Evolutionary conservation across 2,329 filamentous ascomycete species (phyloP), one percentile per base, ranked within the genome.

Genomic region (Pseudohalonectria lignicola): DNA sequence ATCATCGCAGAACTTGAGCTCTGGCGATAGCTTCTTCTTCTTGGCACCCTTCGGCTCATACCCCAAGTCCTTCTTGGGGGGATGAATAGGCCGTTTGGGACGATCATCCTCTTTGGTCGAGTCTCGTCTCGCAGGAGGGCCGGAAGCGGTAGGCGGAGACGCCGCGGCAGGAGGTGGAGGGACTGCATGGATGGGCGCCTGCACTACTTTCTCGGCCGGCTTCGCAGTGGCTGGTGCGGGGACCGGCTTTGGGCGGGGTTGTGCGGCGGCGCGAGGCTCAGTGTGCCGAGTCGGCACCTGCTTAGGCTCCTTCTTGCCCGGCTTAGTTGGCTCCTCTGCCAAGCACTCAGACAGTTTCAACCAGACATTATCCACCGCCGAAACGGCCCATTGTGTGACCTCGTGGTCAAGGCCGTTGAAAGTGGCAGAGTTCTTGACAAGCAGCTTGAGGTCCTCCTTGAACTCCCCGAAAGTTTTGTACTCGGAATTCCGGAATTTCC

Each of bases 41-140:
- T 93, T 93, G 10, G 86, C 85, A 54, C 87, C 86, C 45, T 82
- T 79, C 15, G 74, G 73, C 15, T 80, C 75, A 55, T 95, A 96
- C 7, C 88, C 82, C n/a, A 95, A 71, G 53, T 96, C 92, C 44
- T 81, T 78, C 53, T 90, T 88, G 0, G 92, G 87, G 8, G 88
- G 84, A 50, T 94, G 86, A 39, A 96, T 94, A 12, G 90, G 86
- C 39, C 92, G 82, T 67, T 95, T 95, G 10, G 90, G 88, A 37
- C 92, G 77, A 46, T 78, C 74, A 47, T 87, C 85, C 4, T 74
- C 71, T 41, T 80, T 82, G 5, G 78, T 81, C 2, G 86, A 94
- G 50, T 93, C 86, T 16, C 90, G 82, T 20, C 35, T 20, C n/a
- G 39, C 92, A 82, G 45, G 92, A 92, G 29, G 86, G 69, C n/a